Evolutionary conservation across 768 basidiomycete genomes (phyloP), one percentile per base, ranked within the genome.

Genomic region (Phylloporus scabripes): DNA sequence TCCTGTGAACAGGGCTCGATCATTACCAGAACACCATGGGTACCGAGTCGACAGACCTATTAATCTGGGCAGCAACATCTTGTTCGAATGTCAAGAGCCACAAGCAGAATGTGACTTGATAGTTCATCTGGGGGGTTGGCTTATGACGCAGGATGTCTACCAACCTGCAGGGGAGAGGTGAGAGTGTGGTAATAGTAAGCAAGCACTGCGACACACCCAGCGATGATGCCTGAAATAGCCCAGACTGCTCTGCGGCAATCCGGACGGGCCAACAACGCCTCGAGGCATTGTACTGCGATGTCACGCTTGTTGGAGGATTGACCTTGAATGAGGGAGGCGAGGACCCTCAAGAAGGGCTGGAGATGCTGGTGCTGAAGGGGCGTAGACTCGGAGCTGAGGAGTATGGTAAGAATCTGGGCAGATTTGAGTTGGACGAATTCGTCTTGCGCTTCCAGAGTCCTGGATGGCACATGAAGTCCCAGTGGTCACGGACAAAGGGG

Each of bases 361-460:
- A 88, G 67, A 40, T 84, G 76, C 18, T 78, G 73, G 10, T 70
- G 64, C 48, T 73, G 74, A 21, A 80, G 68, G 9, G 72, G 72
- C 1, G 74, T 67, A 5, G 74, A 62, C 60, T 81, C 79, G 51
- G 77, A 75, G 56, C 82, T 83, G 32, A 95, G 78, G 20, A 97
- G 77, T 29, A 94, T 77, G 1, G 93, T 92, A 39, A 96, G 72
- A 54, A 98, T 87, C 61, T 95, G 88, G 0, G 87, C 78, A 10
- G 87, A 76, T 63, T 94, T 96, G 49, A 97, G 75, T 60, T 94
- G 91, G n/a, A 91, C 84, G 56, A 96, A 97, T 63, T 98, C 94
- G 64, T 98, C 96, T 57, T 84, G 85, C 11, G 85, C 80, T 33
- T 89, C 85, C 41, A 96, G 72, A 29, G 84, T 81, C 58, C 91